Percentiles rank a stretch among this genome's conserved stretches.
Evolutionary conservation across 495 filamentous ascomycete species (phyloP).

Genomic region (Penicillium robsamsonii): DNA sequence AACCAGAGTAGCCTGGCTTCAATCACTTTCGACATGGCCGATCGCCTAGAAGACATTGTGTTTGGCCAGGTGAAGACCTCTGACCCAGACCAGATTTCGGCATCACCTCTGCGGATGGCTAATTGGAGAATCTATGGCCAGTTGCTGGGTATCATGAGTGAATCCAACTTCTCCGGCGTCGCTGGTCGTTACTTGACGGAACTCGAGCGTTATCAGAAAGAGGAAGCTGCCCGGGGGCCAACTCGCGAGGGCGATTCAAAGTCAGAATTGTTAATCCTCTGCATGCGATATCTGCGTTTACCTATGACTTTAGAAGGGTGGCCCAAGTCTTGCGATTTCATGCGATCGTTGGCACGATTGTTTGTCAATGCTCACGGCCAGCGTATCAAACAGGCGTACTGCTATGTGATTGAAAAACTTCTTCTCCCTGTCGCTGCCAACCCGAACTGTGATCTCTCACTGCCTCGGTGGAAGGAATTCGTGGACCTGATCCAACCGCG

Average conservation of each 20-base stretch:
- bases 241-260: slow-evolving; percentile 70
- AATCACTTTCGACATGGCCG: slow-evolving; percentile 84
- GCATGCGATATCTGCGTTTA: slow-evolving; percentile 85
- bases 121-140: slow-evolving; percentile 95
- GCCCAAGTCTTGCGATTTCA: slow-evolving; percentile 84
- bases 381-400: slow-evolving; percentile 89
- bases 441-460: slow-evolving; percentile 66
- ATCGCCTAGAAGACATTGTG: slow-evolving; percentile 88
- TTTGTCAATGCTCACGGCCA: slow-evolving; percentile 83
- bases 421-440: slow-evolving; percentile 84
- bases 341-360: slow-evolving; percentile 73
- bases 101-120: slow-evolving; percentile 77
- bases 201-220: slow-evolving; percentile 71
- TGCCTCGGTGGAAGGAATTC: slow-evolving; percentile 82
- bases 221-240: slow-evolving; percentile 63
- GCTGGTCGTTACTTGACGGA: slow-evolving; percentile 76
- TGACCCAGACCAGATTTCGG: slow-evolving; percentile 77
- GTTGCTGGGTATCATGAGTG: slow-evolving; percentile 91
- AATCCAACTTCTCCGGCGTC: slow-evolving; percentile 81
- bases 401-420: slow-evolving; percentile 81
- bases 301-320: slow-evolving; percentile 68
- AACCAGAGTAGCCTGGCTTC: slow-evolving; percentile 78
- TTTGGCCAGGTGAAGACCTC: slow-evolving; percentile 85
- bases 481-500: slow-evolving; percentile 71
- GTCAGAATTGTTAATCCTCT: slow-evolving; percentile 78